Evolutionary conservation across 163 green algal species (phyloP).

Genomic region (Scenedesmus sp.): DNA sequence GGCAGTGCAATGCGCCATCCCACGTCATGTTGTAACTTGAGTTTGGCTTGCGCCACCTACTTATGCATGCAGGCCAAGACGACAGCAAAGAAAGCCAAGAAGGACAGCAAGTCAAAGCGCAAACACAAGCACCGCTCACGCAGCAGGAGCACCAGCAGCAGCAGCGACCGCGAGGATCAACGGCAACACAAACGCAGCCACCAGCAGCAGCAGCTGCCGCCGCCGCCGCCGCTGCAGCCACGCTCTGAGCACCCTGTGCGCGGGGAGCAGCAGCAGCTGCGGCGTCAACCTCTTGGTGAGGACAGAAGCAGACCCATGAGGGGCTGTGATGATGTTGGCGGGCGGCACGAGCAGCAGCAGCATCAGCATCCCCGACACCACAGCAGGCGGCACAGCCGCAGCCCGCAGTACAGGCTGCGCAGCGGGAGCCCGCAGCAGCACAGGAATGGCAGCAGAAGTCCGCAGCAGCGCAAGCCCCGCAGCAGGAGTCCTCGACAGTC

Average conservation of each 20-base stretch:
- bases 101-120: constrained; percentile 14
- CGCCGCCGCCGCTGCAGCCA: neutral
- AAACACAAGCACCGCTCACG: neutral
- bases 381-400: neutral
- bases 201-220: neutral
- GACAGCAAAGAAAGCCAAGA: constrained; percentile 21
- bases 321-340: neutral
- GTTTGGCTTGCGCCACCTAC: neutral
- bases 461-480: neutral
- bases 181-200: neutral
- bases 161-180: neutral
- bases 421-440: neutral
- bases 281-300: neutral
- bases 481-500: neutral
- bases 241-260: neutral
- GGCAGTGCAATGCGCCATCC: too few relatives aligned
- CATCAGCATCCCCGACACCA: neutral
- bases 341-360: neutral
- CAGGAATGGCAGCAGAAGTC: neutral
- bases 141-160: constrained; percentile 16
- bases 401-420: neutral
- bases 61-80: neutral
- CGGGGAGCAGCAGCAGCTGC: constrained; percentile 22
- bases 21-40: too few relatives aligned
- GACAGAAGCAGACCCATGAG: neutral